A percentile compares a stretch with the other conserved stretches of the same genome.
Conservation (phyloP, 2,329 filamentous ascomycete genomes). For the Calonectria crousiana region DNA sequence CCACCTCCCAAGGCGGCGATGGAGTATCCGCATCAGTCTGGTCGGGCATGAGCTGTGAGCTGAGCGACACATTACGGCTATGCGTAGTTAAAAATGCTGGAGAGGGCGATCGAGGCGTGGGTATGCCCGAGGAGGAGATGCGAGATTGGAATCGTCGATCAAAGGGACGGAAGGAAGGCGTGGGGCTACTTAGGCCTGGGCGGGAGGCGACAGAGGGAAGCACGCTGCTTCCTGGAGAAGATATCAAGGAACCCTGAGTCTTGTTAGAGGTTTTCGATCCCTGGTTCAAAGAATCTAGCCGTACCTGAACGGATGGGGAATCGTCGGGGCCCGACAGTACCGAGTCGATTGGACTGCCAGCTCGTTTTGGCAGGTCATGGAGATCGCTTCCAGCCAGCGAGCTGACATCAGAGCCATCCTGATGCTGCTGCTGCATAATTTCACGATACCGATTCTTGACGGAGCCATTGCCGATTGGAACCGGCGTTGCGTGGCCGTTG, state of each 20-base stretch:
- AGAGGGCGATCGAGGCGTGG: slow-evolving; percentile 77
- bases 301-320: slow-evolving; percentile 84
- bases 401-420: slow-evolving; percentile 64
- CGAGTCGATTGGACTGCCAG: slow-evolving; percentile 77
- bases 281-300: slow-evolving; percentile 36
- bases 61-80: slow-evolving; percentile 84
- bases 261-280: slow-evolving; percentile 41
- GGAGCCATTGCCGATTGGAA: slow-evolving; percentile 38
- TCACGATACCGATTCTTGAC: slow-evolving; percentile 59
- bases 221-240: slow-evolving; percentile 80
- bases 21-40: slow-evolving; percentile 76
- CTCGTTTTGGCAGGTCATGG: slow-evolving; percentile 65
- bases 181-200: slow-evolving; percentile 75
- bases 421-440: slow-evolving; percentile 56
- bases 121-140: slow-evolving; percentile 68
- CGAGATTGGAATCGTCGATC: slow-evolving; percentile 94
- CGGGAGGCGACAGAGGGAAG: slow-evolving; percentile 77
- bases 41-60: slow-evolving; percentile 75
- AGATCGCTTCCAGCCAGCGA: slow-evolving; percentile 60
- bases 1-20: slow-evolving; percentile 93
- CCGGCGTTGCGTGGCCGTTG: slow-evolving; percentile 34
- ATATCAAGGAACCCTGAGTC: slow-evolving; percentile 69
- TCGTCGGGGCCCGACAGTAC: slow-evolving; percentile 83
- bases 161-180: slow-evolving; percentile 90
- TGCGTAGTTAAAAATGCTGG: slow-evolving; percentile 82